Evolutionary conservation across 2,329 filamentous ascomycete species (phyloP).

Genomic region (Sodiomyces alkalinus): DNA sequence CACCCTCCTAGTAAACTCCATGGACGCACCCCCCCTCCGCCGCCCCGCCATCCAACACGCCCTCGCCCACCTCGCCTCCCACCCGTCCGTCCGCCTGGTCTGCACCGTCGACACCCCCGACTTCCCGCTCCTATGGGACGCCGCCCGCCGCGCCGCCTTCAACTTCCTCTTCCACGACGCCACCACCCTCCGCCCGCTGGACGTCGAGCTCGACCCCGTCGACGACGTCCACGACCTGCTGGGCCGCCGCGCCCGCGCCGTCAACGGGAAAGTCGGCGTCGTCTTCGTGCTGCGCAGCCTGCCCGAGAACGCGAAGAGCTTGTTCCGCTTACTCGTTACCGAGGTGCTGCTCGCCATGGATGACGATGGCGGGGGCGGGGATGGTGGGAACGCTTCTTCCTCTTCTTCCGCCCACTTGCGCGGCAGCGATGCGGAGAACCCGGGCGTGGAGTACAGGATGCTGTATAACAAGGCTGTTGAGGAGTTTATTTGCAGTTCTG

Average conservation of each 20-base stretch:
- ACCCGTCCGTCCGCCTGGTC: conserved; percentile 56
- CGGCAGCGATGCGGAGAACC: too few species aligned
- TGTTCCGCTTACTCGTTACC: conserved; percentile 73
- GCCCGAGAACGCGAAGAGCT: conserved; percentile 77
- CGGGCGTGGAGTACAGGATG: conserved; percentile 76
- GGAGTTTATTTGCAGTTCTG: conserved; percentile 92
- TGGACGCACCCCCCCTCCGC: conserved; percentile 68
- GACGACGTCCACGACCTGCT: conserved; percentile 83
- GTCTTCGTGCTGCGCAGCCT: conserved; percentile 80
- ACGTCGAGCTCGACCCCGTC: conserved; percentile 62
- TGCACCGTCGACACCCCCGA: conserved; percentile 79
- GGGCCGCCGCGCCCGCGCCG: conserved; percentile 61
- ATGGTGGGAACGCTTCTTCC: too few species aligned
- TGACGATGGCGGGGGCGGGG: conserved; percentile 33
- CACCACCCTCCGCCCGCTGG: conserved; percentile 71
- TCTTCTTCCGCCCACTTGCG: too few species aligned
- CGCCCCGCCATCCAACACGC: conserved; percentile 53
- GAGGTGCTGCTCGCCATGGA: conserved; percentile 64
- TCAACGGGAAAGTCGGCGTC: conserved; percentile 83
- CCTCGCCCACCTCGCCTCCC: conserved; percentile 61
- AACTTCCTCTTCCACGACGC: conserved; percentile 87
- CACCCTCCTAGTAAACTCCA: conserved; percentile 67
- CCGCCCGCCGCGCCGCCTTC: conserved; percentile 65
- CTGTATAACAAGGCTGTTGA: conserved; percentile 92
- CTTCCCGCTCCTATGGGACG: conserved; percentile 82